Conservation (phyloP, 768 basidiomycete genomes). For the Lactifluus volemus region DNA sequence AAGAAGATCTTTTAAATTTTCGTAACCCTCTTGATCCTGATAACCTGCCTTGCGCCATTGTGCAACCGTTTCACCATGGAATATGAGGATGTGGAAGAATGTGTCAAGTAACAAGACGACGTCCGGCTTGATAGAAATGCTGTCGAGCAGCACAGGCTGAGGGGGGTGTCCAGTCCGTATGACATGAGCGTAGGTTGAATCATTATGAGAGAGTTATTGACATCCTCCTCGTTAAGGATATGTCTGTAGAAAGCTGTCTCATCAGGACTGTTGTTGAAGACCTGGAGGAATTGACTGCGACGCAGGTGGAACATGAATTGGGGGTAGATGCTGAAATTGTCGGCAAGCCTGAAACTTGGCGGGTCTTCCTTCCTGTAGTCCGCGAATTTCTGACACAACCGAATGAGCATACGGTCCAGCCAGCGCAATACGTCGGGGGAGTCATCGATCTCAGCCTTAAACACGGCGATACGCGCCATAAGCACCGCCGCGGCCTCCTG, state of each 20-base stretch:
- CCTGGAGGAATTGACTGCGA: conserved; percentile 96
- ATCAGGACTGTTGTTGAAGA: conserved; percentile 99
- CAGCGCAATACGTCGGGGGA: conserved; percentile 93
- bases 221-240: conserved; percentile 92
- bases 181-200: conserved; percentile 99
- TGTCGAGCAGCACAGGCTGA: conserved; percentile 93
- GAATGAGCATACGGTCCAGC: conserved; percentile 98
- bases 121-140: conserved; percentile 94
- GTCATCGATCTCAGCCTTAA: conserved; percentile 99
- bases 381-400: conserved; percentile 98
- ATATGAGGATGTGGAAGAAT: conserved; percentile 99
- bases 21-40: conserved; percentile 97
- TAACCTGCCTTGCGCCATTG: conserved; percentile 98
- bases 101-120: conserved; percentile 95
- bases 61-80: conserved; percentile 95
- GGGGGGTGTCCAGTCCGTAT: conserved; percentile 87
- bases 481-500: conserved; percentile 96
- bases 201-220: conserved; percentile 99
- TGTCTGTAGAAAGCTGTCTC: conserved; percentile 99
- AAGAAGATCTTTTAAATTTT: conserved; percentile 94
- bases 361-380: conserved; percentile 99
- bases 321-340: conserved; percentile 98
- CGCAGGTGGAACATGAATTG: conserved; percentile 99
- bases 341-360: conserved; percentile 80
- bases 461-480: conserved; percentile 98